Base-by-base conservation (phyloP, 208 protist genomes). In the Wallacemonas sp. region DNA sequence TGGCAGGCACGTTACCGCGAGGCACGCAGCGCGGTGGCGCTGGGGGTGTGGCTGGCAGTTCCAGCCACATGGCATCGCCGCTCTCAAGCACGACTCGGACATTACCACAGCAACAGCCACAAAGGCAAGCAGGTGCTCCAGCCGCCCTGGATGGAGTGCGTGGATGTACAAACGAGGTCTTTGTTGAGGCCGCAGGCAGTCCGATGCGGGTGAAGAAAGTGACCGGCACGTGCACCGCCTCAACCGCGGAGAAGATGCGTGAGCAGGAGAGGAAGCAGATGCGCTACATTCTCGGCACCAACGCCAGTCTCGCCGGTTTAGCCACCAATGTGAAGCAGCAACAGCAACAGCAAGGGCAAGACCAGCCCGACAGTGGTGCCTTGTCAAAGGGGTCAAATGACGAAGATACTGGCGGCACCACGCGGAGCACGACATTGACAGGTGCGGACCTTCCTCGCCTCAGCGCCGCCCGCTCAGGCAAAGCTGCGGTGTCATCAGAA, bases 181-280 rank as follows among this genome's bases (percentile, higher is more conserved):
- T 58, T 21, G 31, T 39, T 11, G 51, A 58, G 30, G 30, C 51
- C 4, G 51, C 51, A 6, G 56, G 56, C 12, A 34, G 38, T 5
- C 56, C 34, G 0, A 36, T 62, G 41, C 34, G 41, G 14, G 34
- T 62, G 5, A 30, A 17, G 26, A 62, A 62, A 39, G 21, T 62
- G 17, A 49, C 41, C 5, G 56, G 56, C 24, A 62, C 56, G 9
- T 62, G 56, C 38, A 62, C 56, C 5, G 56, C 56, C 21, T 62
- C 56, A 2, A 39, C 56, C 4, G 39, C 41, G n/a, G 24, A 62
- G 41, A 27, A 28, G 21, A 62, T 62, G 56, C 17, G 21, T 8
- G 24, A 14, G 36, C 38, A 49, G 36, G 36, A 62, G 56, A 24
- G 15, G 19, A 8, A 47, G 26, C 44, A 47, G 38, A 62, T 62